Evolutionary conservation across 768 basidiomycete genomes (phyloP).

Genomic region (Fistulinella prunicolor): DNA sequence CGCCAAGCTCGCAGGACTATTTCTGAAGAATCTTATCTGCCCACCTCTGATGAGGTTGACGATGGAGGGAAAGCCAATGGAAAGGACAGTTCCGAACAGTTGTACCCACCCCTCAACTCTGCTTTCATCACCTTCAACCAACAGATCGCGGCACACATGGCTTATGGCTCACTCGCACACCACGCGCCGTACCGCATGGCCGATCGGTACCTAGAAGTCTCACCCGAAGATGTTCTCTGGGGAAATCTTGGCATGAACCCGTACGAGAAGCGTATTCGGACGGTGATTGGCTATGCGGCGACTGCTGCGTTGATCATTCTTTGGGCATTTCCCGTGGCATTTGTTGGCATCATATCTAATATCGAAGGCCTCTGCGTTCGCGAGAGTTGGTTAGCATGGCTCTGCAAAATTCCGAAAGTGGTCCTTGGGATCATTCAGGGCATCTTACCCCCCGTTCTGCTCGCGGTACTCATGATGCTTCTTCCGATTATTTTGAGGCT

Average conservation of each 20-base stretch:
- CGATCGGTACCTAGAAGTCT: slow-evolving; percentile 72
- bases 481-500: slow-evolving; percentile 80
- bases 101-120: slow-evolving; percentile 61
- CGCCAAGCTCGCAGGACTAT: slow-evolving; percentile 44
- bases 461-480: slow-evolving; percentile 90
- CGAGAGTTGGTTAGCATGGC: slow-evolving; percentile 77
- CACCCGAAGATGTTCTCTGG: slow-evolving; percentile 92
- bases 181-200: slow-evolving; percentile 84
- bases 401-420: slow-evolving; percentile 62
- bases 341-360: slow-evolving; percentile 86
- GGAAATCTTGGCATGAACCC: slow-evolving; percentile 84
- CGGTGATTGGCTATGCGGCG: slow-evolving; percentile 63
- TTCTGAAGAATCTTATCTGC: slow-evolving; percentile 12
- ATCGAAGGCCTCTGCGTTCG: slow-evolving; percentile 63
- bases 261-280: slow-evolving; percentile 74
- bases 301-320: slow-evolving; percentile 81
- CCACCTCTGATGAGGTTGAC: slow-evolving; percentile 25
- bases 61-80: slow-evolving; percentile 7
- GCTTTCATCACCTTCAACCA: slow-evolving; percentile 90
- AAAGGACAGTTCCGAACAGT: slow-evolving; percentile 14
- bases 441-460: slow-evolving; percentile 81
- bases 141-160: slow-evolving; percentile 92
- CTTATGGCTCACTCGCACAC: slow-evolving; percentile 69
- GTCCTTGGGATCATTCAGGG: slow-evolving; percentile 86
- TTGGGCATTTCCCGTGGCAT: slow-evolving; percentile 86